Evolutionary conservation across 2,329 filamentous ascomycete species (phyloP), one percentile per base, ranked within the genome.

Genomic region (Hypoxylon sp.): DNA sequence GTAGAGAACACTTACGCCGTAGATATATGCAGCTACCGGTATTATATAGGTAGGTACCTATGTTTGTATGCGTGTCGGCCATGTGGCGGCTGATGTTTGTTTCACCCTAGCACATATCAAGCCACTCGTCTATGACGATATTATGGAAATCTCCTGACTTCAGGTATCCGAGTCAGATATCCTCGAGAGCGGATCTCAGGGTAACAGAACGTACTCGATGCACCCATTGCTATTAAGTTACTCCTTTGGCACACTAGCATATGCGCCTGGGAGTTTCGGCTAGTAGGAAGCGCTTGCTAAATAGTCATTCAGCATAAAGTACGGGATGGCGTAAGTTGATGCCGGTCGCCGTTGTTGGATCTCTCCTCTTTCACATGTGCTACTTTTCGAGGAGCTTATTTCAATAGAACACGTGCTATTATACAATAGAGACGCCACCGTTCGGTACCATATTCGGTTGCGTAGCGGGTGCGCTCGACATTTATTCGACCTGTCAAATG

Each of bases 241-340:
- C 10, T 56, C 19, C 11, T 46, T 14, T 14, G 31, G 29, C 17
- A 6, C 24, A 9, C 35, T 9, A 24, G 31, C 4, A 22, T 37
- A 37, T 22, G 39, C 39, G 17, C n/a, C 9, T 44, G 39, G 39
- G 19, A 17, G 39, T 4, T 44, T 44, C n/a, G 39, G 9, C 39
- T 8, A 44, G 39, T 44, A 44, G 17, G 39, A 44, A 44, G 39
- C 39, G 39, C 39, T 50, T 31, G 46, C 46, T 35, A 53, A 53
- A 35, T 35, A 39, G 19, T 22, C 33, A 53, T 53, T 53, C 50
- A 37, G 50, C 33, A 53, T 53, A 22, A 53, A 35, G n/a, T 35
- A 22, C n/a, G n/a, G 29, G 14, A 52, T 52, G 3, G 50, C 50
- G 50, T 10, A 53, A 39, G 29, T 53, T 19, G 17, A 19, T 35